These are phyloP conservation scores for Escovopsis weberi DNA, from an alignment of 2,329 filamentous ascomycete species.

Conservation along the genomic window DNA sequence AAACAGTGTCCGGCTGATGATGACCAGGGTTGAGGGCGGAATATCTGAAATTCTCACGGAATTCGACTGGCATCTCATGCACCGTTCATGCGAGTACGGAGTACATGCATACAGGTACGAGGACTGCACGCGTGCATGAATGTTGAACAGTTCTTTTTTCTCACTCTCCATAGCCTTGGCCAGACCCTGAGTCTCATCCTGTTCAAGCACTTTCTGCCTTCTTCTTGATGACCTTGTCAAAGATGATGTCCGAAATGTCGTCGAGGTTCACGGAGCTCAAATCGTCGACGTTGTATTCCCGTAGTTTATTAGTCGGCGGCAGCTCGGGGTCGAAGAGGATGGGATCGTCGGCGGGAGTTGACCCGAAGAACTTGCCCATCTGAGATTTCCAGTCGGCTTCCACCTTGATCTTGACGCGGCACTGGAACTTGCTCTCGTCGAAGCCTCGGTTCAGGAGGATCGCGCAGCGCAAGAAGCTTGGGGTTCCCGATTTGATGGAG, in stretches of 20 bases:
- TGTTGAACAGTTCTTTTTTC: no score
- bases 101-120: no score
- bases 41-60: no score
- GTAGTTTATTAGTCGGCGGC: constrained; percentile 8
- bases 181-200: no score
- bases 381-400: constrained; percentile 15
- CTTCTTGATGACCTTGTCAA: constrained; percentile 6
- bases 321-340: constrained; percentile 8
- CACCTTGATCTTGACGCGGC: constrained; percentile 13
- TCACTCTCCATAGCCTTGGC: no score
- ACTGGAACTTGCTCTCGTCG: constrained; percentile 14
- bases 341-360: constrained; percentile 9
- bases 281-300: constrained; percentile 7
- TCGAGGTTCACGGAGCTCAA: constrained; percentile 6
- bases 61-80: no score
- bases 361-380: constrained; percentile 14
- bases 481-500: constrained; percentile 4
- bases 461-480: constrained; percentile 5
- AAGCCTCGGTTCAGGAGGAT: constrained; percentile 5
- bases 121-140: no score
- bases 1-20: neutral
- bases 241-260: constrained; percentile 6
- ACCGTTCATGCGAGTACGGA: no score
- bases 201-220: neutral
- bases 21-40: no score